Percentiles rank a stretch among this genome's conserved stretches.
phyloP scores from a whole-genome alignment of 169 alveolate species.

The Hepatocystis sp. region DNA sequence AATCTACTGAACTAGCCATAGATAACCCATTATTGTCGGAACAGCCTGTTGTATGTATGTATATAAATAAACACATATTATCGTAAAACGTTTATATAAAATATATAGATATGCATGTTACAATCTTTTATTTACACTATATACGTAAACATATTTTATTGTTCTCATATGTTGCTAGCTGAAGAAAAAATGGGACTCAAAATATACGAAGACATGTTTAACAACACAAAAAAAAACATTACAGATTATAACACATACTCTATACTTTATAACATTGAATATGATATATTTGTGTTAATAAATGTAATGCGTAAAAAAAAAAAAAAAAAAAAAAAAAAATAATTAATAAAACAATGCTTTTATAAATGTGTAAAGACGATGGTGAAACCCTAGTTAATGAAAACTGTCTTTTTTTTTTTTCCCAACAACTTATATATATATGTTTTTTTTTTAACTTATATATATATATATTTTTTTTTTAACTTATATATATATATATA shows the following conservation, averaged over 20 bases:
- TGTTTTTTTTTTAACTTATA: too few species aligned
- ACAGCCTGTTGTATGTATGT: constrained; percentile 10
- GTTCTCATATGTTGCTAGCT: constrained; percentile 5
- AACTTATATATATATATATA: too few species aligned
- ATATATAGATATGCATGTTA: background rate
- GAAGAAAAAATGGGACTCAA: constrained; percentile 8
- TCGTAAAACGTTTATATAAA: background rate
- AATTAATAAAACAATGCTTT: background rate
- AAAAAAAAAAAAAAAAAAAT: constrained; percentile 6
- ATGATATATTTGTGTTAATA: constrained; percentile 14
- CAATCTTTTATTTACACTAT: background rate
- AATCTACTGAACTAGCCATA: constrained; percentile 22
- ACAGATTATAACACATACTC: constrained; percentile 26
- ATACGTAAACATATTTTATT: too few species aligned
- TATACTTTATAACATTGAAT: constrained; percentile 43
- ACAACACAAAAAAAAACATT: background rate
- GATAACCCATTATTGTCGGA: constrained; percentile 31
- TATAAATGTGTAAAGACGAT: too few species aligned
- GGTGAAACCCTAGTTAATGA: too few species aligned
- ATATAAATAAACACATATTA: background rate
- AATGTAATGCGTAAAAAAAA: constrained; percentile 13
- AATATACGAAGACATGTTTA: constrained; percentile 5
- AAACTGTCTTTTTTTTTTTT: too few species aligned
- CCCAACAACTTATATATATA: too few species aligned
- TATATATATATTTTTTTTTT: too few species aligned